Evolutionary conservation across 73 alveolate genomes (phyloP).

Genomic region (Uronychia setigera): DNA sequence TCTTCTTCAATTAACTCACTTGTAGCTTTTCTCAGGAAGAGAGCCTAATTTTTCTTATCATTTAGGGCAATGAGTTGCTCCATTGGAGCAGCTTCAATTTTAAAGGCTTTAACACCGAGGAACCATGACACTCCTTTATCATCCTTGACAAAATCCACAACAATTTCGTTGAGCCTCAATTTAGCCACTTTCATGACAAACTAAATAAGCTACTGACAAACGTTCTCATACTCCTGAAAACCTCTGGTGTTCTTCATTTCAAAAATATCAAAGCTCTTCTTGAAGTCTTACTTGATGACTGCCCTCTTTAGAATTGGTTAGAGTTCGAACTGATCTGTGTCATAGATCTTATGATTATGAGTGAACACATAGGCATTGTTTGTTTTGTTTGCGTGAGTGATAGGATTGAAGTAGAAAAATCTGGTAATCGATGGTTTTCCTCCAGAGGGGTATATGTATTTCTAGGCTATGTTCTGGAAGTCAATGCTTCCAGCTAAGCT

Average conservation of each 20-base stretch:
- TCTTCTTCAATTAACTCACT: too few relatives aligned
- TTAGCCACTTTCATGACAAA: slow-evolving; percentile 10
- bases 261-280: neutral
- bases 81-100: too few relatives aligned
- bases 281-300: too few relatives aligned
- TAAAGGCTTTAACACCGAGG: slow-evolving; percentile 33
- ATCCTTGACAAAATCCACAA: slow-evolving; percentile 43
- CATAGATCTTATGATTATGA: slow-evolving; percentile 19
- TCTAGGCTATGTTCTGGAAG: slow-evolving; percentile 10
- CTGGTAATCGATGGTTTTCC: slow-evolving; percentile 40
- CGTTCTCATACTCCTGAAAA: slow-evolving; percentile 15
- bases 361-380: slow-evolving; percentile 21
- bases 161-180: slow-evolving; percentile 26
- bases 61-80: too few relatives aligned
- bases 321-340: neutral
- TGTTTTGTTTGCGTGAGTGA: neutral
- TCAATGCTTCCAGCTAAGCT: slow-evolving; percentile 7
- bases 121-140: slow-evolving; percentile 21
- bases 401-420: slow-evolving; percentile 42
- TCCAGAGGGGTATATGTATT: slow-evolving; percentile 43
- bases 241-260: neutral
- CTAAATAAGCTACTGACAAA: slow-evolving; percentile 11
- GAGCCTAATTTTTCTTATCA: too few relatives aligned
- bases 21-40: slow-evolving; percentile 23
- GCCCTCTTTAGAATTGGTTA: too few relatives aligned